These are phyloP conservation scores for Trichosphaerium sp. DNA, from an alignment of 78 protist species.

Conservation along the genomic window DNA sequence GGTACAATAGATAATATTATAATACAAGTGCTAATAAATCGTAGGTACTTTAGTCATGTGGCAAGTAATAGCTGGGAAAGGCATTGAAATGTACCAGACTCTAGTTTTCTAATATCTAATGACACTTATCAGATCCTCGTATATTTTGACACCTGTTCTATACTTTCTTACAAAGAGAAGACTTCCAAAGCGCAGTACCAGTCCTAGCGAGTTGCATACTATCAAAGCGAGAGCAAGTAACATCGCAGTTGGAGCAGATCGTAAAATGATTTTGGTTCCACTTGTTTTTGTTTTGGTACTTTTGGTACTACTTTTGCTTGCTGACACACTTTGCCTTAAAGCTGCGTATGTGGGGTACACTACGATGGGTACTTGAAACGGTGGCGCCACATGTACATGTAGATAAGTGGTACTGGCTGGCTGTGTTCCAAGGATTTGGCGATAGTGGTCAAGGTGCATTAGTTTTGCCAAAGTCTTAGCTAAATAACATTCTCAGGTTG, in stretches of 20 bases:
- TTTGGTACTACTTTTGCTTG: too few species aligned
- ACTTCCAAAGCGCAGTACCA: too few species aligned
- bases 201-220: too few species aligned
- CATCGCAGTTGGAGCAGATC: background rate
- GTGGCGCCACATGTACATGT: background rate
- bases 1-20: too few species aligned
- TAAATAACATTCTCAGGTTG: too few species aligned
- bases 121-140: too few species aligned
- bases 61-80: background rate
- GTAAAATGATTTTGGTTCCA: constrained; percentile 5
- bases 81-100: background rate
- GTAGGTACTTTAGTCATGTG: background rate
- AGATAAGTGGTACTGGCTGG: background rate
- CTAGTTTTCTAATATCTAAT: too few species aligned
- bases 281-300: background rate
- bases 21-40: too few species aligned
- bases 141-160: background rate
- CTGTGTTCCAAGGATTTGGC: background rate
- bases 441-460: too few species aligned
- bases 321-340: too few species aligned
- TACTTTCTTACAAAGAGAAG: background rate
- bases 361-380: background rate
- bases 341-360: constrained; percentile 4
- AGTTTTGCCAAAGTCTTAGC: too few species aligned
- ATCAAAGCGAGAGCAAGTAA: background rate